Percentiles rank a stretch among this genome's conserved stretches.
Conservation (phyloP, 768 basidiomycete species). For the Leccinum rimulosum region DNA sequence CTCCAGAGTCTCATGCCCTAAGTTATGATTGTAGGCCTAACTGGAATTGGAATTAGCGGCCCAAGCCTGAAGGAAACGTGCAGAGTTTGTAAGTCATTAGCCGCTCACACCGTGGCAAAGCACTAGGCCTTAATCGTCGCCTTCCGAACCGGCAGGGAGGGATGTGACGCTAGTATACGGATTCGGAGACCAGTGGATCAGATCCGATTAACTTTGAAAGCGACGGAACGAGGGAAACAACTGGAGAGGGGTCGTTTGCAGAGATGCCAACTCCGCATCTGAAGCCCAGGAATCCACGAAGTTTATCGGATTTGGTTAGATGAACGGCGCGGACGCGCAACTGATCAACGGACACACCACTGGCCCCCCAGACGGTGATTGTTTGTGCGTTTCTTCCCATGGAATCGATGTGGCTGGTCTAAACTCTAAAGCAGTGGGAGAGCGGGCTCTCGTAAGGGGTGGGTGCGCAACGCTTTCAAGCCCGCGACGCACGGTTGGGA, state of each 20-base stretch:
- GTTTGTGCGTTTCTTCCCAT: slow-evolving; percentile 16
- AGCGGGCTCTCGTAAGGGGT: slow-evolving; percentile 19
- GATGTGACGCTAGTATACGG: neutral
- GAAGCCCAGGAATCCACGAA: neutral
- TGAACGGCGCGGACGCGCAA: neutral
- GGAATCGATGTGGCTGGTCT: slow-evolving; percentile 9
- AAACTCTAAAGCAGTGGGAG: slow-evolving; percentile 18
- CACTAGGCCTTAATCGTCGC: neutral
- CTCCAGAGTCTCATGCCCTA: neutral
- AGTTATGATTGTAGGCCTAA: neutral
- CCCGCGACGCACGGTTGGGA: neutral
- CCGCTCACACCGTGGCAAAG: neutral
- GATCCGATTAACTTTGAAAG: neutral
- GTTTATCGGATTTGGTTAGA: slow-evolving; percentile 22
- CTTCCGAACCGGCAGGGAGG: neutral
- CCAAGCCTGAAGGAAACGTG: neutral
- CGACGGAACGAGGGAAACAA: neutral
- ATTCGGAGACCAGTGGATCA: neutral
- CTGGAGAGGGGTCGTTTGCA: neutral
- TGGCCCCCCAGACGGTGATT: neutral
- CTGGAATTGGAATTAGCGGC: neutral
- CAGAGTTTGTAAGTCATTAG: neutral
- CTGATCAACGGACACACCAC: neutral
- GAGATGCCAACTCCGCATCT: slow-evolving; percentile 5
- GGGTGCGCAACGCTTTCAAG: neutral